Evolutionary conservation across 192 early-diverging fungal genomes (phyloP), one percentile per base, ranked within the genome.

Genomic region (Coemansia sp.): DNA sequence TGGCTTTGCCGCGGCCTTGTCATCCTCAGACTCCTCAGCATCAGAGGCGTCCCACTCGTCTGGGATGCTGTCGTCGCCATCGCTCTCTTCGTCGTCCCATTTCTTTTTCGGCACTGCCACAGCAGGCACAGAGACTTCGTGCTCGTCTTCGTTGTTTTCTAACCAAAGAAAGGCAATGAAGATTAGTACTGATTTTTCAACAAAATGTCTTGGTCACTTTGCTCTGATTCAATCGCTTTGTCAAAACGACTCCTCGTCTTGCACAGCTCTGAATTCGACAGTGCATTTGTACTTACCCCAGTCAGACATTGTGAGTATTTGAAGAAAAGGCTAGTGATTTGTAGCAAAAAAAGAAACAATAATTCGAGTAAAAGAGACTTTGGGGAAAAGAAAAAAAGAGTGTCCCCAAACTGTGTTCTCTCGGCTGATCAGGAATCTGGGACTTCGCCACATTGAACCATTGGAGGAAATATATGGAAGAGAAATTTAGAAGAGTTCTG

Each of bases 11-110:
- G 83, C 49, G 1, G 40, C 37, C 30, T 71, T 65, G 32, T 82
- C 70, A 43, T 84, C 77, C 52, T 88, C 77, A 4, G 65, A 59
- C 24, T 62, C 82, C 16, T 87, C 86, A 39, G 80, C 77, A 22
- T 85, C 86, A 24, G 88, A 86, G 7, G 86, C 86, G 50, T 88
- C 86, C 86, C 87, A 89, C 59, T 83, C 76, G 59, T 90, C 89
- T 71, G 80, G 84, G 24, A 86, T 76, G 24, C 84, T 81, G 38
- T 84, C 85, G 29, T 86, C 82, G 45, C 76, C 81, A 67, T 87
- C 88, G 39, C 90, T 88, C 63, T 92, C 89, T 53, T 89, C 89
- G 29, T 76, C 79, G 69, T 83, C 89, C 78, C 87, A 83, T 71
- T 86, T 80, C 66, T 71, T 78, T 52, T 69, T 71, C 27, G 43